Evolutionary conservation across 2,329 filamentous ascomycete genomes (phyloP), one percentile per base, ranked within the genome.

Genomic region (Exophiala phaeomuriformis): DNA sequence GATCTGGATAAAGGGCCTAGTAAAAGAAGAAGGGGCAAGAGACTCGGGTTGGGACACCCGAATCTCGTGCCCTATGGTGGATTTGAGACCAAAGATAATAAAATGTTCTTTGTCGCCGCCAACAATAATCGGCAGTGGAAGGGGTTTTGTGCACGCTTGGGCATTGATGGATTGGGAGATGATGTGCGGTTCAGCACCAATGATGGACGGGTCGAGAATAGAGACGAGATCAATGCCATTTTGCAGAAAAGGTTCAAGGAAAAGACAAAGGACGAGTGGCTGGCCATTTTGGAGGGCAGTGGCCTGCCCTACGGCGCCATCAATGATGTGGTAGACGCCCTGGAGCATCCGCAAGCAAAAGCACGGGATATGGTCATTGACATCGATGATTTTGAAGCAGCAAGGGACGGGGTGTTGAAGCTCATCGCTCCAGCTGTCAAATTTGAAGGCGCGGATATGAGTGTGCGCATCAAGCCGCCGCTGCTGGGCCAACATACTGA

Each of bases 111-210:
- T 45, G 50, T 60, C 12, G 60, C 58, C 7, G 60, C 60, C 29
- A 63, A 60, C 36, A 63, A 61, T 45, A 59, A 59, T 45, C 45
- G 58, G 31, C 60, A 63, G 29, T 63, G 58, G 60, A 59, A 58
- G n/a, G 52, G 55, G 10, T 56, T 61, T 29, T 60, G 60, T 47
- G 42, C 53, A 31, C 47, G 49, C 12, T 47, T 62, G 50, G 54
- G 43, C 1, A 51, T 60, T 8, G 48, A 55, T n/a, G 48, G 49
- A 2, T 36, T 61, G 10, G 51, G 43, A 2, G 44, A 55, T 29
- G 58, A 60, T 37, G 27, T 33, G n/a, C 41, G 56, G 27, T 61
- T 58, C 51, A 55, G 51, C 19, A 56, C 58, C 6, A 62, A 62
- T 36, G 56, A 60, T 33, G 56, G 57, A 9, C 48, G 60, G n/a